These are phyloP conservation scores for Agaricus sinodeliciosus DNA, from an alignment of 768 basidiomycete species.

Conservation along the genomic window DNA sequence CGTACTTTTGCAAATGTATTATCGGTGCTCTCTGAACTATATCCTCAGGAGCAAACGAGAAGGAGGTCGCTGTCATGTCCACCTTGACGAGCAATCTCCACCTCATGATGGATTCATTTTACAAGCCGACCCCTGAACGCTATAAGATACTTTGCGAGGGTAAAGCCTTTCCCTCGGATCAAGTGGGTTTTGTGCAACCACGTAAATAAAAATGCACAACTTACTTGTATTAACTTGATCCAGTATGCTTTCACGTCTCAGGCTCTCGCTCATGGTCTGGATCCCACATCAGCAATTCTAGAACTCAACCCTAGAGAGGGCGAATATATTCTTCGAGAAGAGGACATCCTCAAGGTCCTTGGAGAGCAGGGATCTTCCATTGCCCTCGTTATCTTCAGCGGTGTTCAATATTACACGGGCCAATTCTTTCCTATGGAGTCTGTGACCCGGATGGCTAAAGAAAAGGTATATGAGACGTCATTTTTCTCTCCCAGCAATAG, in stretches of 20 bases:
- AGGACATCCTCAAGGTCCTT: conserved; percentile 80
- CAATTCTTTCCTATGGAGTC: conserved; percentile 86
- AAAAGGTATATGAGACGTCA: conserved; percentile 44
- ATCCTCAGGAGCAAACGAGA: conserved; percentile 68
- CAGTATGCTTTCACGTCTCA: conserved; percentile 99
- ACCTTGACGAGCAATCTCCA: conserved; percentile 94
- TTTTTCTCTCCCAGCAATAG: neutral
- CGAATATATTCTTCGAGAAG: conserved; percentile 80
- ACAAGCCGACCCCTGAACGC: conserved; percentile 76
- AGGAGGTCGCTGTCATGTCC: conserved; percentile 94
- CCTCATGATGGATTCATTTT: conserved; percentile 91
- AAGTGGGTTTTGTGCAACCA: conserved; percentile 44
- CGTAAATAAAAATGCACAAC: conserved; percentile 11
- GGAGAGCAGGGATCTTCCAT: conserved; percentile 68
- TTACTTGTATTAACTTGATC: conserved; percentile 12
- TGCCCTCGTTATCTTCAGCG: conserved; percentile 87
- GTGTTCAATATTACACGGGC: conserved; percentile 96
- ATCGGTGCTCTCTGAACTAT: conserved; percentile 13
- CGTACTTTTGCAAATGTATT: conserved; percentile 11
- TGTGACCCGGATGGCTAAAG: conserved; percentile 81
- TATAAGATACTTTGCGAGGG: conserved; percentile 95
- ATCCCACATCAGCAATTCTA: conserved; percentile 67
- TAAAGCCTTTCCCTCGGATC: conserved; percentile 94
- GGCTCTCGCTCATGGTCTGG: conserved; percentile 68
- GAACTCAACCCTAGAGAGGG: conserved; percentile 75